Conservation (phyloP, 2,329 filamentous ascomycete species). For the Colletotrichum karsti region DNA sequence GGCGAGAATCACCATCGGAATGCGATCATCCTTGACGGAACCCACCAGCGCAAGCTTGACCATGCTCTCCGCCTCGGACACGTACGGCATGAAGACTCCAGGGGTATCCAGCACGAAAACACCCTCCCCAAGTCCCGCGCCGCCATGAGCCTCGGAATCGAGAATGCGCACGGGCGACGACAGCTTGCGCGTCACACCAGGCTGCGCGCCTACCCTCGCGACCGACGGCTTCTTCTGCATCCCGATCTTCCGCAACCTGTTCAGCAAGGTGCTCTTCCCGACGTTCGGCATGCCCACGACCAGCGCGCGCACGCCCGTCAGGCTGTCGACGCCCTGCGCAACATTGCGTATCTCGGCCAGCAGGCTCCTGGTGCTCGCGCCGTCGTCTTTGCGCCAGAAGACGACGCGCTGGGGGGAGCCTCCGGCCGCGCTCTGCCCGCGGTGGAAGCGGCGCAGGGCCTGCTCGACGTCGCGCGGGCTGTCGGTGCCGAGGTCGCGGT, state of each 20-base stretch:
- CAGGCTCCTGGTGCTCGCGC: conserved; percentile 45
- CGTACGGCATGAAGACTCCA: conserved; percentile 93
- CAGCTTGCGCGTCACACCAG: conserved; percentile 89
- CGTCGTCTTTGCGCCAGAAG: conserved; percentile 53
- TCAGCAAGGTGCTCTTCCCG: conserved; percentile 94
- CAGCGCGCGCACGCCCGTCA: conserved; percentile 87
- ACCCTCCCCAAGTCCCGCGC: conserved; percentile 55
- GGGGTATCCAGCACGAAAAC: conserved; percentile 93
- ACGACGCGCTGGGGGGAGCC: conserved; percentile 37
- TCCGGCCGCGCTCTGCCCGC: conserved; percentile 32
- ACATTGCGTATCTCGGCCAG: conserved; percentile 45
- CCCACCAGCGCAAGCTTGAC: conserved; percentile 93
- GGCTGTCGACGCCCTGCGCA: conserved; percentile 51
- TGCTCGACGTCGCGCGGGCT: conserved; percentile 32
- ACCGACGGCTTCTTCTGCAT: conserved; percentile 69
- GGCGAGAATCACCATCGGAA: conserved; percentile 79
- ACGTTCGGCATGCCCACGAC: conserved; percentile 98
- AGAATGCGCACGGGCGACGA: conserved; percentile 83
- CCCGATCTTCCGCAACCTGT: conserved; percentile 78
- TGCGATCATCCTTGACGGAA: conserved; percentile 88
- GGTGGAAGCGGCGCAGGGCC: conserved; percentile 41
- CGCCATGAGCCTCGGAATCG: conserved; percentile 34
- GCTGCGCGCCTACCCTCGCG: conserved; percentile 84
- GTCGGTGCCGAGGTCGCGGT: conserved; percentile 74
- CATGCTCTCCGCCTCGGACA: conserved; percentile 87